Evolutionary conservation across 345 rosid species (phyloP).

Genomic region (Boechera stricta): DNA sequence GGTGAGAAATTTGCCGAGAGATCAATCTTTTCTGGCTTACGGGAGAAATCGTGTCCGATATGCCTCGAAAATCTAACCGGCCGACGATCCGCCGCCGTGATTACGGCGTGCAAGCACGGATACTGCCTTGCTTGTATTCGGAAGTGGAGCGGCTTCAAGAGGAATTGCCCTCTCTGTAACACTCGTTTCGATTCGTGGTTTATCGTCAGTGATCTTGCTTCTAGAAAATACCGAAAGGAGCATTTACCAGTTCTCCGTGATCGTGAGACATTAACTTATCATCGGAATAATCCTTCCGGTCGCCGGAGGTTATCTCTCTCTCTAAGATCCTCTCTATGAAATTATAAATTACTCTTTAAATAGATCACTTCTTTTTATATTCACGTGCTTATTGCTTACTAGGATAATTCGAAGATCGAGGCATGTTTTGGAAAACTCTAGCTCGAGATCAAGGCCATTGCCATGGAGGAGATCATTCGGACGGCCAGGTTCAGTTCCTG

Average conservation of each 20-base stretch:
- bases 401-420: slow-evolving; percentile 51
- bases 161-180: slow-evolving; percentile 80
- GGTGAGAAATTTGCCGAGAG: neutral
- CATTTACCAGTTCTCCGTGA: slow-evolving; percentile 44
- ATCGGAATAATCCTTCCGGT: slow-evolving; percentile 8
- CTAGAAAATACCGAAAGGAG: slow-evolving; percentile 48
- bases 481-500: slow-evolving; percentile 57
- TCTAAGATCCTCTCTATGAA: neutral
- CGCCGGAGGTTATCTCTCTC: slow-evolving; percentile 50
- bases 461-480: slow-evolving; percentile 76
- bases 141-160: slow-evolving; percentile 68
- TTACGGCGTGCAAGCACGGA: slow-evolving; percentile 61
- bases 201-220: slow-evolving; percentile 47
- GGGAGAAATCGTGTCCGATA: slow-evolving; percentile 62
- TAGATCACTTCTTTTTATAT: neutral
- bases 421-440: slow-evolving; percentile 34
- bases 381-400: neutral
- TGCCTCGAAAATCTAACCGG: slow-evolving; percentile 55
- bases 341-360: too few relatives aligned
- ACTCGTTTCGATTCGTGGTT: slow-evolving; percentile 64
- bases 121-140: slow-evolving; percentile 64
- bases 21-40: slow-evolving; percentile 51
- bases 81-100: slow-evolving; percentile 60
- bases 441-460: slow-evolving; percentile 51
- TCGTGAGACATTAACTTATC: slow-evolving; percentile 21